A percentile compares a stretch with the other conserved stretches of the same genome.
Conservation (phyloP, 805 yeast species). For the Ogataea paradorogensis region DNA sequence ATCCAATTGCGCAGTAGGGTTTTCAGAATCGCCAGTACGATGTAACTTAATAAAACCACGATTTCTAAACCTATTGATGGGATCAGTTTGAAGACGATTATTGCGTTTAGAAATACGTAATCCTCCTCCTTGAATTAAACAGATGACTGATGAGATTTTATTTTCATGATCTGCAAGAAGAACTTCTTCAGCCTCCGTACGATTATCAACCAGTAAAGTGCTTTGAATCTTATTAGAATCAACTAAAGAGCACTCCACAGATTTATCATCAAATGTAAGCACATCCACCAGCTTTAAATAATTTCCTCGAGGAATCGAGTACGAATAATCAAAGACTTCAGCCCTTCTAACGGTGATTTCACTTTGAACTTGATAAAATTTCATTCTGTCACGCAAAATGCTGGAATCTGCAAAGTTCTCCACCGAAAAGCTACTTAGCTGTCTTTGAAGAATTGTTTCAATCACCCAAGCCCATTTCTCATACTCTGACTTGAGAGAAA, state of each 20-base stretch:
- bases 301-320: conserved; percentile 40
- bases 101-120: conserved; percentile 27
- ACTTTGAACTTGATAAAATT: conserved; percentile 30
- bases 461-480: conserved; percentile 58
- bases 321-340: conserved; percentile 55
- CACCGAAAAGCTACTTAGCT: conserved; percentile 66
- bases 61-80: conserved; percentile 19
- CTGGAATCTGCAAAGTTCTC: conserved; percentile 57
- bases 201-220: conserved; percentile 49
- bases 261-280: conserved; percentile 52
- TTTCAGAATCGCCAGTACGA: conserved; percentile 24
- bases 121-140: conserved; percentile 25
- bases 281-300: conserved; percentile 58
- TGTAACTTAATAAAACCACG: conserved; percentile 21
- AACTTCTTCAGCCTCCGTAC: conserved; percentile 47
- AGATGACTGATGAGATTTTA: conserved; percentile 25
- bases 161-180: conserved; percentile 33
- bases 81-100: conserved; percentile 32
- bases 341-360: conserved; percentile 50
- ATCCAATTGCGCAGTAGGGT: conserved; percentile 18
- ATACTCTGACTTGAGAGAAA: conserved; percentile 54
- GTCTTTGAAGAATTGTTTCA: conserved; percentile 49
- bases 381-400: conserved; percentile 36
- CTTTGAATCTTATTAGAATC: conserved; percentile 62
- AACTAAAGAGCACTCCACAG: conserved; percentile 58